Evolutionary conservation across 352 stramenopile species (phyloP).

Genomic region (Pythium dissotocum): DNA sequence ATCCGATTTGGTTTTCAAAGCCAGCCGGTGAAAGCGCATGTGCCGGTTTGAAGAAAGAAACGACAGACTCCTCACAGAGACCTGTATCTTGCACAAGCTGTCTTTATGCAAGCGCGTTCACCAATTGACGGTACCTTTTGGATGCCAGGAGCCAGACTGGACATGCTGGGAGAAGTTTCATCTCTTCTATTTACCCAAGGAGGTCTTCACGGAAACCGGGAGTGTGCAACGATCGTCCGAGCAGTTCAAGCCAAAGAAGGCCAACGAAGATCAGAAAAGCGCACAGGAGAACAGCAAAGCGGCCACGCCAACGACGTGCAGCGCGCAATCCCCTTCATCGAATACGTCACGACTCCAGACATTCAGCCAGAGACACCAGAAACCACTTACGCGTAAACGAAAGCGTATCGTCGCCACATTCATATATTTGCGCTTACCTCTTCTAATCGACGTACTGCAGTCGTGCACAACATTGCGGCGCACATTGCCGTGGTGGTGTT

Average conservation of each 20-base stretch:
- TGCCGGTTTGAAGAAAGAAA: slow-evolving; percentile 2
- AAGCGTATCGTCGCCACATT: not conserved
- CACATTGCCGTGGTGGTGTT: too few relatives aligned
- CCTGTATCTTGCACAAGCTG: not conserved
- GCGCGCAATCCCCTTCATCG: not conserved
- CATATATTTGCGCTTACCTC: not conserved
- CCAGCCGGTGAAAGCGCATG: not conserved
- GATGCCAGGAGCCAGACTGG: not conserved
- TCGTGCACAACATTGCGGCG: too few relatives aligned
- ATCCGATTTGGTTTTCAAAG: not conserved
- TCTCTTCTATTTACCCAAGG: not conserved
- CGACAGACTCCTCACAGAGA: not conserved
- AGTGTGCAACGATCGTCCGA: not conserved
- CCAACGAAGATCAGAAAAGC: not conserved
- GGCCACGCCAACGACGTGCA: not conserved
- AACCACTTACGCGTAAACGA: not conserved
- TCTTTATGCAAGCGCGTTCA: not conserved
- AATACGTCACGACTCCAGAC: not conserved
- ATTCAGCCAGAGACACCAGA: not conserved
- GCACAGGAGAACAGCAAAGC: not conserved
- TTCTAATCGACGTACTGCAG: not conserved
- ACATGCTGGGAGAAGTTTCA: slow-evolving; percentile 1
- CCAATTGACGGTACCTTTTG: not conserved
- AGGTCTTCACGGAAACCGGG: not conserved
- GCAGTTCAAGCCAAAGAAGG: not conserved